phyloP scores from a whole-genome alignment of 495 filamentous ascomycete species.

The Podospora didyma region DNA sequence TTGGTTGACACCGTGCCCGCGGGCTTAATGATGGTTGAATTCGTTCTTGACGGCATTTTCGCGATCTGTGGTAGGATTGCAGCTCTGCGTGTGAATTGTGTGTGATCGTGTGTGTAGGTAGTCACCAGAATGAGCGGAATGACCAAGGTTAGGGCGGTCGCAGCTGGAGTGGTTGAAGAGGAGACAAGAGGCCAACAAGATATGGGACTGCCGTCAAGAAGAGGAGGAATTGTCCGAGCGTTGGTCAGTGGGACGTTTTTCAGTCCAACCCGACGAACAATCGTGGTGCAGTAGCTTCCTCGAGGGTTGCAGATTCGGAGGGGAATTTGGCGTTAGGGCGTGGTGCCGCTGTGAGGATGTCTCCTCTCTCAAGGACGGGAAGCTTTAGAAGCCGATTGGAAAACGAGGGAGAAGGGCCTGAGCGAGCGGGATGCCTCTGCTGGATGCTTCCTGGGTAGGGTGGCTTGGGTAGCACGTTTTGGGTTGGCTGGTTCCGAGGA shows the following conservation, averaged over 20 bases:
- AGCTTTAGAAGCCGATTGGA: background rate
- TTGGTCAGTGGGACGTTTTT: background rate
- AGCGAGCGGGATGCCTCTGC: conserved; percentile 5
- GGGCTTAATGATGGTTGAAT: conserved; percentile 13
- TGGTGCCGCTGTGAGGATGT: background rate
- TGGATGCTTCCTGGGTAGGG: background rate
- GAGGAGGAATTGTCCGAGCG: background rate
- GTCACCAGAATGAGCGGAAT: background rate
- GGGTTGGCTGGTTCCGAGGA: background rate
- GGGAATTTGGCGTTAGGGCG: background rate
- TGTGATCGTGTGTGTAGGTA: background rate
- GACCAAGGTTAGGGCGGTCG: background rate
- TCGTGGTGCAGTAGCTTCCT: background rate
- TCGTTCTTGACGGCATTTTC: conserved; percentile 26
- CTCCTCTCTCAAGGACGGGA: background rate
- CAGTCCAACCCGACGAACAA: background rate
- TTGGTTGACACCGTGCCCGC: conserved; percentile 22
- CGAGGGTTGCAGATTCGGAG: background rate
- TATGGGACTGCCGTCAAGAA: background rate
- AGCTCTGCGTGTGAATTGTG: background rate
- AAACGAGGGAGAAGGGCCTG: background rate
- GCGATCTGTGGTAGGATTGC: background rate
- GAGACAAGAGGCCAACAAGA: background rate
- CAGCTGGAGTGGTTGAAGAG: background rate
- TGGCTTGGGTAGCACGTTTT: background rate